Conservation (phyloP, 257 asterid species). For the Ligustrum vulgare region DNA sequence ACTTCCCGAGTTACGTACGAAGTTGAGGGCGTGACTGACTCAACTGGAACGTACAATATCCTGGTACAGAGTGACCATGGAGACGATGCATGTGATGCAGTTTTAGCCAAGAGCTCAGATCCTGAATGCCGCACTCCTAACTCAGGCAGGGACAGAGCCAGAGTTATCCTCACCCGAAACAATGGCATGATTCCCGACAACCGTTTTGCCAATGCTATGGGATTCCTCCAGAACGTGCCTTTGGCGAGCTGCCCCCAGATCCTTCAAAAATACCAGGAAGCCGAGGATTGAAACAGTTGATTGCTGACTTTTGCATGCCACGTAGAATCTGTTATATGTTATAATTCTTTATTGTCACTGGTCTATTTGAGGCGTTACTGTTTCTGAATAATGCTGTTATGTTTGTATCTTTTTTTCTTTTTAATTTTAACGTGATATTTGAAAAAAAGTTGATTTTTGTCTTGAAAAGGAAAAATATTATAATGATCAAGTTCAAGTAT, state of each 20-base stretch:
- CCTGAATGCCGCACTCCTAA: slow-evolving; percentile 36
- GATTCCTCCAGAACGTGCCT: slow-evolving; percentile 34
- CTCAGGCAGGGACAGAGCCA: slow-evolving; percentile 51
- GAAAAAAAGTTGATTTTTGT: not conserved
- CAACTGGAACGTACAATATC: slow-evolving; percentile 31
- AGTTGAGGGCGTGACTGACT: slow-evolving; percentile 30
- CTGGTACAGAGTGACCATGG: slow-evolving; percentile 37
- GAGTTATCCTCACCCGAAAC: slow-evolving; percentile 50
- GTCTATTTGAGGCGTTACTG: not conserved
- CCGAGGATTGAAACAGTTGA: slow-evolving; percentile 29
- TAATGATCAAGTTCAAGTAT: not conserved
- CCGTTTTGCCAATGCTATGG: slow-evolving; percentile 52
- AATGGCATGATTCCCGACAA: slow-evolving; percentile 44
- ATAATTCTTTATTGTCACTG: not conserved
- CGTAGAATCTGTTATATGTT: not conserved
- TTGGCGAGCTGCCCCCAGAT: slow-evolving; percentile 41
- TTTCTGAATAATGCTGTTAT: not conserved
- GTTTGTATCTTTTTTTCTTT: too few species aligned
- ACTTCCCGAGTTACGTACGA: slow-evolving; percentile 22
- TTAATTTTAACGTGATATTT: too few species aligned
- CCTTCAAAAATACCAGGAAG: slow-evolving; percentile 40
- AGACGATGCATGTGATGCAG: slow-evolving; percentile 37
- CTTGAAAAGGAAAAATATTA: too few species aligned
- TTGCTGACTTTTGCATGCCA: not conserved
- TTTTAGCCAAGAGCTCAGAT: slow-evolving; percentile 41